Conservation (phyloP, 2,329 filamentous ascomycete species). For the Penicillium sclerotiorum region DNA sequence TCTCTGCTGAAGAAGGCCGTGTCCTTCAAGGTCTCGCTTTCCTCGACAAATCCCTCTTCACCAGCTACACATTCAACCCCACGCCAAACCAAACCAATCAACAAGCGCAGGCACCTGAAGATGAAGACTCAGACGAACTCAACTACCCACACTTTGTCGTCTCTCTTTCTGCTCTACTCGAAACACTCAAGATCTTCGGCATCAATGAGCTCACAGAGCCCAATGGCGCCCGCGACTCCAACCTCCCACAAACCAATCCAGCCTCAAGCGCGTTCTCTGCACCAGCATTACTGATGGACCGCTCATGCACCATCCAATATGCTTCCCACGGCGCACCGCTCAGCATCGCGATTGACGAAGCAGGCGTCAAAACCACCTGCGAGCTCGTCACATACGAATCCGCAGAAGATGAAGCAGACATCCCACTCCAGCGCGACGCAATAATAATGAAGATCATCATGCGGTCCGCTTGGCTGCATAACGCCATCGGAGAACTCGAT, state of each 20-base stretch:
- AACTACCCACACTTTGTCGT: conserved; percentile 76
- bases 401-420: conserved; percentile 60
- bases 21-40: conserved; percentile 91
- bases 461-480: conserved; percentile 59
- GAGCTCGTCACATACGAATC: conserved; percentile 86
- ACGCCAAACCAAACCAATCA: conserved; percentile 26
- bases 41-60: conserved; percentile 86
- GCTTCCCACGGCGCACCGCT: conserved; percentile 73
- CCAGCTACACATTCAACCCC: conserved; percentile 73
- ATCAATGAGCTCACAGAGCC: conserved; percentile 63
- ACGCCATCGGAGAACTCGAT: conserved; percentile 56
- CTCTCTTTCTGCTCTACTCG: conserved; percentile 81
- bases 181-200: conserved; percentile 94
- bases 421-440: conserved; percentile 81
- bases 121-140: conserved; percentile 41
- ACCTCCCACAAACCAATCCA: conserved; percentile 33
- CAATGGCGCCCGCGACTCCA: conserved; percentile 28
- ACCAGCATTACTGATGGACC: conserved; percentile 78
- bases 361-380: conserved; percentile 84
- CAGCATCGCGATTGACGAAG: conserved; percentile 82
- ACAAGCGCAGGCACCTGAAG: conserved; percentile 26
- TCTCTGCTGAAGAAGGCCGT: conserved; percentile 83
- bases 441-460: conserved; percentile 94
- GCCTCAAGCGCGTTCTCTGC: conserved; percentile 77
- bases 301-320: conserved; percentile 84